Percentiles rank a stretch among this genome's conserved stretches.
Evolutionary conservation across 148 eudicot species (phyloP).

Genomic region (Talinum fruticosum): DNA sequence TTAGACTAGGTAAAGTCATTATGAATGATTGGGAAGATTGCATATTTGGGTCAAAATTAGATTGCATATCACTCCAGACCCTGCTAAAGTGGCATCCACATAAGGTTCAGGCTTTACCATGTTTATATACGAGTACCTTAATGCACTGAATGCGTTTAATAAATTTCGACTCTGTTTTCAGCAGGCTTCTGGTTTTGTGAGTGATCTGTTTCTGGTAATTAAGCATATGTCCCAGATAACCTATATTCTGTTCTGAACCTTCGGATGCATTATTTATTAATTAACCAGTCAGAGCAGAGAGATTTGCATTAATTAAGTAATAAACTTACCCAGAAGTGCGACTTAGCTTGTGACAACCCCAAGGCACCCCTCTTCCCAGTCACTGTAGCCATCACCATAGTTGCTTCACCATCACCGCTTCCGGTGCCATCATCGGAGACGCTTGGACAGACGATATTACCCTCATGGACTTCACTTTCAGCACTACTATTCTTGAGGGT

Average conservation of each 20-base stretch:
- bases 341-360: constrained; percentile 37
- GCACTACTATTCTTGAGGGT: constrained; percentile 1
- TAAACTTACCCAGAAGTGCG: constrained; percentile 70
- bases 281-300: not conserved
- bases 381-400: constrained; percentile 22
- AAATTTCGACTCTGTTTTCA: too few species aligned
- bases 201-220: not conserved
- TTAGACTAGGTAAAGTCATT: too few species aligned
- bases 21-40: too few species aligned
- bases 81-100: too few species aligned
- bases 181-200: too few species aligned
- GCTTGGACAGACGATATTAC: constrained; percentile 43
- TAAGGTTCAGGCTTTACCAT: too few species aligned
- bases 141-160: not conserved
- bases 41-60: too few species aligned
- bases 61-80: too few species aligned
- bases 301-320: not conserved
- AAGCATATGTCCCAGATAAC: not conserved
- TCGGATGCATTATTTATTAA: too few species aligned
- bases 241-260: constrained; percentile 1
- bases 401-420: constrained; percentile 11
- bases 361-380: constrained; percentile 38
- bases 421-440: constrained; percentile 14
- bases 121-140: too few species aligned
- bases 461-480: constrained; percentile 30